Base-by-base conservation (phyloP, 1,139 yeast species). In the Saccharomyces hybrid region DNA sequence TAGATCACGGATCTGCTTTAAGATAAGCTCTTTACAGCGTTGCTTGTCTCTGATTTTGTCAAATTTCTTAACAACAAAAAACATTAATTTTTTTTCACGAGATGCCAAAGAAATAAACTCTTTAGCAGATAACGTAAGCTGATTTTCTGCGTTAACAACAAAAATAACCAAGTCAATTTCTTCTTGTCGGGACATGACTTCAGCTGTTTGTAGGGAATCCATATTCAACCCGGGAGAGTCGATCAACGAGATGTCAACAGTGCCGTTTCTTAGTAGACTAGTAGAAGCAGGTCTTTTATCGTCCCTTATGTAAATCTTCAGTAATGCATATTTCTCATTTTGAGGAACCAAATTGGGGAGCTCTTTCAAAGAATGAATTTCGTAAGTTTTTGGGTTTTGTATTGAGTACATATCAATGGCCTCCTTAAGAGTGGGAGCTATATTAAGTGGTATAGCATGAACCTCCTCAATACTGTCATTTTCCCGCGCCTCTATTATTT, bases 161-260 rank as follows among this genome's bases (percentile, higher is more conserved):
- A 95, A 95, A 0, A 95, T 93, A 7, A 95, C 97, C 63, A 95
- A 77, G 69, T 95, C 99, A 61, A 95, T 95, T 67, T 95, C 99
- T 66, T 95, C 99, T 72, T 95, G 99, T 58, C 98, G 81, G 3
- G 97, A 86, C 70, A 91, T 91, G 0, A 95, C 91, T 66, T 91
- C 97, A 1, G 97, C 88, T 0, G 99, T 95, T 69, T 89, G 97
- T 63, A 86, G 86, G 9, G 95, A 88, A 66, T 93, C 98, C 78
- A 90, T 79, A 67, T 95, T 95, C 57, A 95, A 77, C 0, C 99
- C 99, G 0, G 99, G 99, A 0, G 98, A 97, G 73, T 95, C 99
- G 53, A 95, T 91, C 56, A 95, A 75, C 34, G 93, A 83, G 56
- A 93, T 90, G 67, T 95, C 98, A 51, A 93, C 89, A 7, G 90